These are phyloP conservation scores for Fusarium mangiferae DNA, from an alignment of 2,329 filamentous ascomycete species.

Conservation along the genomic window DNA sequence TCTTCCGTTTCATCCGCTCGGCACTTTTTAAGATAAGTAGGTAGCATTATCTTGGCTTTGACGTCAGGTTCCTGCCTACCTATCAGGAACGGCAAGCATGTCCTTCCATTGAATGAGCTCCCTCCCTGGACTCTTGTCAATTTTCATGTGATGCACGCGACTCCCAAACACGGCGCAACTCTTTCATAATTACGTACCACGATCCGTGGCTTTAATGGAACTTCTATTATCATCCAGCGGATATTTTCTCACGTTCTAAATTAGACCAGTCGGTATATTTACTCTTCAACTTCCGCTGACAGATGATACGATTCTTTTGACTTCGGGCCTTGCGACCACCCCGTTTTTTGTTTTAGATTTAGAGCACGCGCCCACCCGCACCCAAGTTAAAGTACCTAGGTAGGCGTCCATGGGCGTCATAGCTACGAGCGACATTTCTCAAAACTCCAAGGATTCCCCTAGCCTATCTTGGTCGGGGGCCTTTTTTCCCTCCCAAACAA, in stretches of 20 bases:
- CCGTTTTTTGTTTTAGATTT: slow-evolving; percentile 34
- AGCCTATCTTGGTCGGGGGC: neutral
- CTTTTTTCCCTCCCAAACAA: neutral
- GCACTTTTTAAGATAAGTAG: neutral
- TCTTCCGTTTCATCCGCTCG: neutral
- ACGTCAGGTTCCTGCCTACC: slow-evolving; percentile 43
- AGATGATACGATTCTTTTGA: slow-evolving; percentile 12
- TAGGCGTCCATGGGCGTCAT: slow-evolving; percentile 36
- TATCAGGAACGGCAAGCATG: slow-evolving; percentile 41
- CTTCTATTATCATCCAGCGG: neutral
- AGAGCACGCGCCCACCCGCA: slow-evolving; percentile 29
- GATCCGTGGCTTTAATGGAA: neutral
- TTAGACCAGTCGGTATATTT: neutral
- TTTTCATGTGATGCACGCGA: slow-evolving; percentile 30
- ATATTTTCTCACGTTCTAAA: neutral
- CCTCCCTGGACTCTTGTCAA: neutral
- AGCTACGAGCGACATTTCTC: slow-evolving; percentile 25
- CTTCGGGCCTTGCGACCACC: slow-evolving; percentile 26
- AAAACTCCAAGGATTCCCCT: slow-evolving; percentile 3
- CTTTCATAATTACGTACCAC: neutral
- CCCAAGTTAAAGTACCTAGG: no score
- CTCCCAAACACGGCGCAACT: slow-evolving; percentile 7
- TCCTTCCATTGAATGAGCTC: slow-evolving; percentile 20
- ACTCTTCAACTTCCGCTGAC: slow-evolving; percentile 2
- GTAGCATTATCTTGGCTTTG: slow-evolving; percentile 30